Evolutionary conservation across 371 early-diverging fungal species (phyloP).

Genomic region (Apophysomyces elegans): DNA sequence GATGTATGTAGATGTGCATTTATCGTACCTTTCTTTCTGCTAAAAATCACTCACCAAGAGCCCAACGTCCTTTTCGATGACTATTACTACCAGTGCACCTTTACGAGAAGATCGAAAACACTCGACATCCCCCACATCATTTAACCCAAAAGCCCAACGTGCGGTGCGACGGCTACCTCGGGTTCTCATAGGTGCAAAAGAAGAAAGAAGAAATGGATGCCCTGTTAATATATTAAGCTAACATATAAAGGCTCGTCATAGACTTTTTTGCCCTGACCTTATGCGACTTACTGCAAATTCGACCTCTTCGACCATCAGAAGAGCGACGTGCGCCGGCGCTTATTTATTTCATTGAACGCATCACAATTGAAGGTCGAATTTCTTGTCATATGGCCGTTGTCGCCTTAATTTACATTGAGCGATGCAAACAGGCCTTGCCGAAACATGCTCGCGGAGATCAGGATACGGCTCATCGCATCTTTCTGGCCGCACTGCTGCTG

Average conservation of each 20-base stretch:
- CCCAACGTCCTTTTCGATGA: background rate
- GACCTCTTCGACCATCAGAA: slow-evolving; percentile 23
- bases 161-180: background rate
- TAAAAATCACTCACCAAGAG: background rate
- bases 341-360: slow-evolving; percentile 34
- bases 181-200: background rate
- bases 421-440: slow-evolving; percentile 36
- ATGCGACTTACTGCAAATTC: slow-evolving; percentile 32
- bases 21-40: background rate
- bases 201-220: background rate
- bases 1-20: no score
- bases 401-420: slow-evolving; percentile 35
- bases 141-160: background rate
- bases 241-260: background rate
- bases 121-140: background rate
- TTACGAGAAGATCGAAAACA: background rate
- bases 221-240: background rate
- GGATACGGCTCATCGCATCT: slow-evolving; percentile 67
- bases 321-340: slow-evolving; percentile 32
- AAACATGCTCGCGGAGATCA: slow-evolving; percentile 37
- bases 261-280: slow-evolving; percentile 38
- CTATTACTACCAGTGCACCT: background rate
- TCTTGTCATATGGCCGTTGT: slow-evolving; percentile 37
- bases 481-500: slow-evolving; percentile 70
- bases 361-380: slow-evolving; percentile 31